A percentile compares a stretch with the other conserved stretches of the same genome.
phyloP scores from a whole-genome alignment of 176 grass and related monocot species.

The Phoenix dactylifera region DNA sequence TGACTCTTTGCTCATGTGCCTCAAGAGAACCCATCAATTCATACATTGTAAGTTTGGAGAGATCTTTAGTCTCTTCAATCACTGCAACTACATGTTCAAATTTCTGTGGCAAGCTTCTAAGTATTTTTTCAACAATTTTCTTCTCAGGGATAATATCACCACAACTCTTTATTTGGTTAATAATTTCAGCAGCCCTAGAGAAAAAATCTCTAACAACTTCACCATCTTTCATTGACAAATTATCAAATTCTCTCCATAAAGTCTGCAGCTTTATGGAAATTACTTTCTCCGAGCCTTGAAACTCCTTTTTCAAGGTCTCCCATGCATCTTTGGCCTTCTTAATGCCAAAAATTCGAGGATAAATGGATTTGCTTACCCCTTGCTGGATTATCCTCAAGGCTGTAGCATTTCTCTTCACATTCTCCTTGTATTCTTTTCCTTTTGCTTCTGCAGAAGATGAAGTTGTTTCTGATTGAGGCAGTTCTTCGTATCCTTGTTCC shows the following conservation, averaged over 20 bases:
- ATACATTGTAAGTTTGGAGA: too few species aligned
- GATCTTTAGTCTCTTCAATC: neutral
- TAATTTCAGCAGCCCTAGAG: neutral
- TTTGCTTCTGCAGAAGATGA: too few species aligned
- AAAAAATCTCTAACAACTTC: neutral
- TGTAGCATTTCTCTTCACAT: neutral
- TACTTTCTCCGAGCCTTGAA: neutral
- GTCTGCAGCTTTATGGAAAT: neutral
- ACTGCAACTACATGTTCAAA: neutral
- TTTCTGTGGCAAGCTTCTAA: neutral
- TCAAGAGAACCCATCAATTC: too few species aligned
- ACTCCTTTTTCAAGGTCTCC: neutral
- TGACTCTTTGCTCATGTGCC: too few species aligned
- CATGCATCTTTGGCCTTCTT: neutral
- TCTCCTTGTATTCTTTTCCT: neutral
- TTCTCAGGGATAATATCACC: neutral
- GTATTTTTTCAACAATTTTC: neutral
- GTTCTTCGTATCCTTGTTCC: too few species aligned
- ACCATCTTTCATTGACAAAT: neutral
- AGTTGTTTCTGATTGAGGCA: too few species aligned
- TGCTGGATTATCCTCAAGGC: neutral
- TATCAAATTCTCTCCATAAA: neutral
- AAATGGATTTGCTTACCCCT: neutral
- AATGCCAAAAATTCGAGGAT: neutral
- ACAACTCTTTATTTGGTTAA: slow-evolving; percentile 1